phyloP scores from a whole-genome alignment of 2,329 filamentous ascomycete species.

The Colletotrichum lini region DNA sequence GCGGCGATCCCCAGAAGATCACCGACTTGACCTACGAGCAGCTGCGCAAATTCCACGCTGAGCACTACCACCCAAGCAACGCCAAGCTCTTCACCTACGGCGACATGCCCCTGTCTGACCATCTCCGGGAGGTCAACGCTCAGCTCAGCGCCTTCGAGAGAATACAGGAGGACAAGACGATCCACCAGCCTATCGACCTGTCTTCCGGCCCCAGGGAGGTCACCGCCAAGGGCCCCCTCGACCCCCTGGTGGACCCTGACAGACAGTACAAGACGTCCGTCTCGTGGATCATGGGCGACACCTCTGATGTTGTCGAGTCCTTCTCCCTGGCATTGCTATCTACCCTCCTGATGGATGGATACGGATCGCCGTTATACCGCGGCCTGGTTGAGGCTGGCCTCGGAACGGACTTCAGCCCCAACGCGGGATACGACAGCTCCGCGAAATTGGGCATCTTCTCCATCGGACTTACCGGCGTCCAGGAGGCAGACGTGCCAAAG shows the following conservation, averaged over 20 bases:
- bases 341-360: constrained; percentile 90
- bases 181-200: constrained; percentile 83
- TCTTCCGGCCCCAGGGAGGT: constrained; percentile 76
- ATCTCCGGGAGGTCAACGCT: constrained; percentile 83
- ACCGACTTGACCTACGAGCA: constrained; percentile 95
- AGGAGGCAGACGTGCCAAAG: constrained; percentile 81
- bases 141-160: constrained; percentile 82
- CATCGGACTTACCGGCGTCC: constrained; percentile 91
- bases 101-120: constrained; percentile 87
- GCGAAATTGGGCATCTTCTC: constrained; percentile 87
- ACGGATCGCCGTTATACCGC: constrained; percentile 93
- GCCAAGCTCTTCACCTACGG: constrained; percentile 97
- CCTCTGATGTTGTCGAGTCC: constrained; percentile 85
- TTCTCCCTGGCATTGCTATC: constrained; percentile 89
- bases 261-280: constrained; percentile 95
- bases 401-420: constrained; percentile 94
- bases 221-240: constrained; percentile 83
- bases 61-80: constrained; percentile 98
- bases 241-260: constrained; percentile 87
- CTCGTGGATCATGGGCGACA: constrained; percentile 91
- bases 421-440: constrained; percentile 90
- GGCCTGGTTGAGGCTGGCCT: constrained; percentile 91
- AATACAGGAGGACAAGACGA: constrained; percentile 77
- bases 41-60: constrained; percentile 87
- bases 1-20: constrained; percentile 95